Conservation (phyloP, 495 filamentous ascomycete species). For the Podospora anserina region DNA sequence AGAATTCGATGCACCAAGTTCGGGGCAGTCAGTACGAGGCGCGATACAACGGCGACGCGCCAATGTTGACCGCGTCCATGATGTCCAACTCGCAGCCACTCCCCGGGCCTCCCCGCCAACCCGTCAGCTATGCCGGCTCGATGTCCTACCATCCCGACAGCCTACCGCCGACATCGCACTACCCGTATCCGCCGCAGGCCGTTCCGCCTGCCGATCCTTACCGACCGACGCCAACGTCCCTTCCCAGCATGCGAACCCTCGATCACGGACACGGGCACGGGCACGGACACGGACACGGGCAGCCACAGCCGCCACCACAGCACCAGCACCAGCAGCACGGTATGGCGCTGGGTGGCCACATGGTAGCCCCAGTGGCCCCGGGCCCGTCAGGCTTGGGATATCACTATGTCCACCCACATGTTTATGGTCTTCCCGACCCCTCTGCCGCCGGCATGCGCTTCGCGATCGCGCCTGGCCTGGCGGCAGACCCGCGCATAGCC, state of each 20-base stretch:
- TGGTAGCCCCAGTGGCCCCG: slow-evolving; percentile 35
- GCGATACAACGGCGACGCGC: slow-evolving; percentile 29
- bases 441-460: slow-evolving; percentile 49
- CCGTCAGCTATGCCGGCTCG: slow-evolving; percentile 53
- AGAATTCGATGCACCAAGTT: slow-evolving; percentile 10
- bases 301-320: slow-evolving; percentile 34
- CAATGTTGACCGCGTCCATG: slow-evolving; percentile 26
- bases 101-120: slow-evolving; percentile 44
- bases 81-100: slow-evolving; percentile 52
- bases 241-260: slow-evolving; percentile 65
- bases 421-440: slow-evolving; percentile 34
- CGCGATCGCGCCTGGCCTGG: slow-evolving; percentile 48
- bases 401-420: slow-evolving; percentile 46
- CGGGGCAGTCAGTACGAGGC: slow-evolving; percentile 22
- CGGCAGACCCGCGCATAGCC: slow-evolving; percentile 57
- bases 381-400: slow-evolving; percentile 30
- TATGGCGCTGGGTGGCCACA: slow-evolving; percentile 37
- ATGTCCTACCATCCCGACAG: slow-evolving; percentile 51
- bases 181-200: slow-evolving; percentile 48
- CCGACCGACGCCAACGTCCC: slow-evolving; percentile 47
- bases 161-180: slow-evolving; percentile 52
- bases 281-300: slow-evolving; percentile 39
- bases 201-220: slow-evolving; percentile 28
- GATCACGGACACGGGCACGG: slow-evolving; percentile 42
- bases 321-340: slow-evolving; percentile 32